phyloP scores from a whole-genome alignment of 108 stramenopile genomes.

The Nitzschia putrida region DNA sequence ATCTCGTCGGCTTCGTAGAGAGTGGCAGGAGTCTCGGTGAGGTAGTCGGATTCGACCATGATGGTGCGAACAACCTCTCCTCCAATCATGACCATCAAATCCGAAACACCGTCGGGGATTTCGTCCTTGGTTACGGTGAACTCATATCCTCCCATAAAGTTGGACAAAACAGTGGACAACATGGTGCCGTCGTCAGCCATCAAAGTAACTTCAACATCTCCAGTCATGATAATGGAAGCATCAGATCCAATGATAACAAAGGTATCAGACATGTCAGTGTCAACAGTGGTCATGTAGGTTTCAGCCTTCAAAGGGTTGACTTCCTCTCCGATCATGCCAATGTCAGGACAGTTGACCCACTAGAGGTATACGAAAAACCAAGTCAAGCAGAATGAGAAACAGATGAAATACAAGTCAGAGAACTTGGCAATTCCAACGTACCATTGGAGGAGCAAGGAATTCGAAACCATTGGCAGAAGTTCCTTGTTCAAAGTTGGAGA shows the following conservation, averaged over 20 bases:
- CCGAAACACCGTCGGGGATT: slow-evolving; percentile 17
- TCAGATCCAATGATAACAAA: slow-evolving; percentile 26
- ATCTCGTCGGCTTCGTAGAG: background rate
- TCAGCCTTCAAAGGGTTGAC: slow-evolving; percentile 9
- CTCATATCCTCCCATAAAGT: slow-evolving; percentile 34
- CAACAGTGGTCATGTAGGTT: background rate
- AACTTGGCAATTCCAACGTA: background rate
- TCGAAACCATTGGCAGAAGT: slow-evolving; percentile 25
- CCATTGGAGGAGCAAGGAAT: slow-evolving; percentile 12
- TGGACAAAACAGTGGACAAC: background rate
- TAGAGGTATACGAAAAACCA: background rate
- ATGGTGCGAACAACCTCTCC: slow-evolving; percentile 22
- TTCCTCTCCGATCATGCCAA: slow-evolving; percentile 20
- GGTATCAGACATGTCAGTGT: background rate
- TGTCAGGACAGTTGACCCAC: slow-evolving; percentile 32
- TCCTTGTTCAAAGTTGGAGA: slow-evolving; percentile 1
- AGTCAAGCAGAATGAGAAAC: background rate
- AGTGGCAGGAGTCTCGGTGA: background rate
- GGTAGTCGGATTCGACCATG: slow-evolving; percentile 14
- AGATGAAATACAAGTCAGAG: background rate
- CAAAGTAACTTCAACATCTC: slow-evolving; percentile 5
- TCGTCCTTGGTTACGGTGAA: slow-evolving; percentile 3
- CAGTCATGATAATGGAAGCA: slow-evolving; percentile 4
- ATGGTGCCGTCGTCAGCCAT: slow-evolving; percentile 19
- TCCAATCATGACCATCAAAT: slow-evolving; percentile 13